Percentiles rank a stretch among this genome's conserved stretches.
Evolutionary conservation across 208 protist genomes (phyloP).

Genomic region (Herpetomonas muscarum): DNA sequence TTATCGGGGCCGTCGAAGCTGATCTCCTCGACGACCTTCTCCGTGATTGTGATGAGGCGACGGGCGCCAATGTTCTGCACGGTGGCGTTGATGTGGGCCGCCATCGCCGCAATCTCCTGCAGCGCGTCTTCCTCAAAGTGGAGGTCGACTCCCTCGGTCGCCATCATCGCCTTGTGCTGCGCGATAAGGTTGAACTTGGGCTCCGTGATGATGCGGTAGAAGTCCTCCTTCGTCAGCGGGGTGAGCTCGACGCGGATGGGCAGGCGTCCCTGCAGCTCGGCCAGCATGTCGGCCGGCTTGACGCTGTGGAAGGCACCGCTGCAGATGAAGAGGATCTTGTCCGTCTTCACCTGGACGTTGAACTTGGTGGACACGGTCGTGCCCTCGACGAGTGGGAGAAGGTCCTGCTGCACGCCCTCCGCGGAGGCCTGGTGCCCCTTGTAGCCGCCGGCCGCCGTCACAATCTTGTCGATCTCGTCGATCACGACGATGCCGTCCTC

Average conservation of each 20-base stretch:
- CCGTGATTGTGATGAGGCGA: slow-evolving; percentile 96
- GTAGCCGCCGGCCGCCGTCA: slow-evolving; percentile 81
- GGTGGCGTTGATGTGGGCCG: slow-evolving; percentile 94
- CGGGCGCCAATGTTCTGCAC: slow-evolving; percentile 98
- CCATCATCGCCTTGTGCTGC: slow-evolving; percentile 94
- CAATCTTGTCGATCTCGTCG: slow-evolving; percentile 99
- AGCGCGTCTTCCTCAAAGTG: slow-evolving; percentile 93
- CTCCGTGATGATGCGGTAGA: slow-evolving; percentile 97
- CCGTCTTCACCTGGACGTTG: slow-evolving; percentile 96
- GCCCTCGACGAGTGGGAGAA: slow-evolving; percentile 97
- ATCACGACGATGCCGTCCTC: slow-evolving; percentile 99
- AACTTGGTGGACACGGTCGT: slow-evolving; percentile 96
- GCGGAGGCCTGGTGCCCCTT: slow-evolving; percentile 91
- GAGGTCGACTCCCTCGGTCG: slow-evolving; percentile 95
- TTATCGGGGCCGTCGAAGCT: slow-evolving; percentile 88
- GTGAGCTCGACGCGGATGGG: slow-evolving; percentile 98
- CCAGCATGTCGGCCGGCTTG: slow-evolving; percentile 93
- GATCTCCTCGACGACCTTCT: slow-evolving; percentile 97
- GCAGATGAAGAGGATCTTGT: slow-evolving; percentile 98
- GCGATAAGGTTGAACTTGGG: slow-evolving; percentile 96
- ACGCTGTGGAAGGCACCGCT: slow-evolving; percentile 97
- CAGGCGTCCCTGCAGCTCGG: slow-evolving; percentile 96
- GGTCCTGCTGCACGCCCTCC: slow-evolving; percentile 98
- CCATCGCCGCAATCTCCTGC: slow-evolving; percentile 94
- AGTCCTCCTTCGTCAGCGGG: slow-evolving; percentile 94